Base-by-base conservation (phyloP, 179 eudicot genomes). In the Spergularia azorica region DNA sequence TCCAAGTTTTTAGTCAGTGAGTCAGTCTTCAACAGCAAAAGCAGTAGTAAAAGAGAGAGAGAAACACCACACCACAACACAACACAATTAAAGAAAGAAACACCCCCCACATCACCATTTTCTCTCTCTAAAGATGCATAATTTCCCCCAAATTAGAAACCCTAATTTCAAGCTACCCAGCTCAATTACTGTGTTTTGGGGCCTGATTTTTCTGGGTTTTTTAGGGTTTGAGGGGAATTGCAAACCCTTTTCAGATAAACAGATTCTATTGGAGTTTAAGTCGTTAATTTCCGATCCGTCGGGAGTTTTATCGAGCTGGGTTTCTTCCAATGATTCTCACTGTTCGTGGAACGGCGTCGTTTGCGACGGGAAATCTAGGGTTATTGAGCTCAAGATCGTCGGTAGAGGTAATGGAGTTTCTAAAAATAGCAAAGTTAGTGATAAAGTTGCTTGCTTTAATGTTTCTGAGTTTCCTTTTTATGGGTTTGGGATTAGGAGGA, bases 311-410 rank as follows among this genome's bases (percentile, higher is more conserved):
- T 79, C 88, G 17, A 74, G 72, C 74, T 91, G 94, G 94, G 77
- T 73, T 65, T 43, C 74, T 6, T 15, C 4, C 13, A 78, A 72
- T 43, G 79, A 70, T 70, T 71, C 74, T 51, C 85, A 91, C 62
- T 91, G 93, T 79, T 80, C 84, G 0, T 90, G 94, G 97, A 21
- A 51, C 21, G 97, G 97, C 6, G 86, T 90, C 41, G 72, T 75
- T 56, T 91, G 96, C 72, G 83, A 80, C 58, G 70, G 77, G 1
- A 73, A 81, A 67, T 80, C 62, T 73, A 84, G 92, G 85, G 94
- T 88, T 84, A 75, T 77, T 4, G 78, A 77, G 32, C 75, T 91
- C 46, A 26, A 60, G n/a, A 76, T 91, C 51, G 55, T 46, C 21
- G 87, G 87, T 57, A 78, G 80, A 11, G 81, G 81, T 51, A 50